Conservation (phyloP, 805 yeast genomes). For the Cyberlindnera americana region DNA sequence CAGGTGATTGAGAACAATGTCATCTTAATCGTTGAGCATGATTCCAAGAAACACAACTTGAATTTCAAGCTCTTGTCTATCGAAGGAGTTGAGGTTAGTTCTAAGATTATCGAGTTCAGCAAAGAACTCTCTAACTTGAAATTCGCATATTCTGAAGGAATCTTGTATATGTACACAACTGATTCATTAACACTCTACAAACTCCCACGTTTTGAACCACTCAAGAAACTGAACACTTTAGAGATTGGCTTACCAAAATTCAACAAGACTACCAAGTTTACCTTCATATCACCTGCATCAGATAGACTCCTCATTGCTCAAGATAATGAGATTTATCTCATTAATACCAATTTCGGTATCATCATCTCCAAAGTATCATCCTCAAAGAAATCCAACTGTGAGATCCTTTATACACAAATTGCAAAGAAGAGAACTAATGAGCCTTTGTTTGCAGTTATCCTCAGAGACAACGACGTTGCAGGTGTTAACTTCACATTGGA, state of each 20-base stretch:
- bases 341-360: conserved; percentile 33
- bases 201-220: conserved; percentile 24
- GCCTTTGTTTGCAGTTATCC: conserved; percentile 18
- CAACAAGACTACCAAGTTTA: conserved; percentile 2
- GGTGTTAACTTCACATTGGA: conserved; percentile 54
- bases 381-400: conserved; percentile 17
- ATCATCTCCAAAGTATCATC: conserved; percentile 18
- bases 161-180: conserved; percentile 20
- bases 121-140: conserved; percentile 6
- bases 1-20: conserved; percentile 20
- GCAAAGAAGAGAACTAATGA: conserved; percentile 6
- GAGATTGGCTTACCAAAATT: conserved; percentile 4
- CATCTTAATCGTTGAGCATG: conserved; percentile 16
- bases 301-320: conserved; percentile 27
- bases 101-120: conserved; percentile 24
- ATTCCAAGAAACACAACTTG: conserved; percentile 14
- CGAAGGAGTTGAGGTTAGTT: conserved; percentile 23
- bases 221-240: conserved; percentile 12
- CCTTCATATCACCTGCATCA: conserved; percentile 25
- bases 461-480: conserved; percentile 23
- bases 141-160: conserved; percentile 22
- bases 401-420: conserved; percentile 14
- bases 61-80: conserved; percentile 21
- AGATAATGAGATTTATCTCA: conserved; percentile 30
- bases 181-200: conserved; percentile 15